phyloP scores from a whole-genome alignment of 768 basidiomycete species.

The Pisolithus orientalis region DNA sequence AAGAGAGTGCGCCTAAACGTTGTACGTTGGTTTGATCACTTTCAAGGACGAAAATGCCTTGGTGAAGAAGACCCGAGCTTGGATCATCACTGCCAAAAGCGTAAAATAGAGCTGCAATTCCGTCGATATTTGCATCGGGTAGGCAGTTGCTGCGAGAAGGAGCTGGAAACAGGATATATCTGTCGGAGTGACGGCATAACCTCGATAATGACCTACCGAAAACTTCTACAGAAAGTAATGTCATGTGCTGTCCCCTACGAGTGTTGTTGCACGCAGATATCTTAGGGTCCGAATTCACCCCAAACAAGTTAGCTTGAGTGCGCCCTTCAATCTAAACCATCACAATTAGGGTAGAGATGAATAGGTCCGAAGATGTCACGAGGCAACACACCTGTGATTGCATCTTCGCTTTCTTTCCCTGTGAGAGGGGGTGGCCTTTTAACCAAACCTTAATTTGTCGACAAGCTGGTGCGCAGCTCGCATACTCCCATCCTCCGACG shows the following conservation, averaged over 20 bases:
- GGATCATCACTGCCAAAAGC: conserved; percentile 47
- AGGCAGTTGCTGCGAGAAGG: conserved; percentile 51
- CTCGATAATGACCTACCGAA: conserved; percentile 55
- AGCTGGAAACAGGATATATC: conserved; percentile 31
- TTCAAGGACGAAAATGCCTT: conserved; percentile 52
- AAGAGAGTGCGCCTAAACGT: conserved; percentile 36
- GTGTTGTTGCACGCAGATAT: conserved; percentile 29
- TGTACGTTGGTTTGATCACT: conserved; percentile 32
- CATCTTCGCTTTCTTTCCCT: conserved; percentile 15
- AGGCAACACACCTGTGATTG: conserved; percentile 46
- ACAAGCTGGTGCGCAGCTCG: conserved; percentile 56
- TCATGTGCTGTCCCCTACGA: conserved; percentile 70
- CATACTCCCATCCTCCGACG: conserved; percentile 78
- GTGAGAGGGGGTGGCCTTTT: conserved; percentile 15
- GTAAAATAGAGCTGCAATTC: conserved; percentile 67
- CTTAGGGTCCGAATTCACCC: conserved; percentile 49
- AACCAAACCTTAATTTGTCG: conserved; percentile 54
- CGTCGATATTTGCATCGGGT: conserved; percentile 54
- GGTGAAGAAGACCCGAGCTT: conserved; percentile 22
- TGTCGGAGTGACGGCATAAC: background rate
- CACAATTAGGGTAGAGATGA: background rate
- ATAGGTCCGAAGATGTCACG: background rate
- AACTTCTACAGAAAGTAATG: conserved; percentile 74
- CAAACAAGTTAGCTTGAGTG: conserved; percentile 70
- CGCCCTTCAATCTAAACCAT: conserved; percentile 57